These are phyloP conservation scores for Chrysanthemum seticuspe DNA, from an alignment of 129 eudicot genomes.

Conservation along the genomic window DNA sequence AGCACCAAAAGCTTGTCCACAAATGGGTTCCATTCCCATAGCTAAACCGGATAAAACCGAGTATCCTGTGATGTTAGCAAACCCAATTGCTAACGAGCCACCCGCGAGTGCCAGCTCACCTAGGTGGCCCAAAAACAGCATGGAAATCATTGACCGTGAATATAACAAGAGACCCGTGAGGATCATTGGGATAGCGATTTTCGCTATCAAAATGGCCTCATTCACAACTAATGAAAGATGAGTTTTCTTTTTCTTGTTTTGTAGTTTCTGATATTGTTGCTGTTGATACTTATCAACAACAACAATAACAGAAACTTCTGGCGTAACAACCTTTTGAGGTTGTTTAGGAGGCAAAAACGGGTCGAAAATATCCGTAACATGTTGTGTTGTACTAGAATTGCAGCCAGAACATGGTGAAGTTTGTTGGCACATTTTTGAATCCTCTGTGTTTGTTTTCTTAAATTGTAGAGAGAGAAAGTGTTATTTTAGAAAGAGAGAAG, in stretches of 20 bases:
- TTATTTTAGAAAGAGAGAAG: neutral
- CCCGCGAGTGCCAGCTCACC: constrained; percentile 80
- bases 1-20: constrained; percentile 91
- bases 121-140: constrained; percentile 75
- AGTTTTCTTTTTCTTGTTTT: constrained; percentile 20
- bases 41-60: constrained; percentile 84
- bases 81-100: constrained; percentile 79
- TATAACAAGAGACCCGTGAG: constrained; percentile 78
- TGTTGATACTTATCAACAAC: constrained; percentile 25
- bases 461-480: constrained; percentile 11
- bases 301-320: constrained; percentile 26
- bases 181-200: constrained; percentile 82
- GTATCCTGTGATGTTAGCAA: constrained; percentile 90
- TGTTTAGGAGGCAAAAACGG: constrained; percentile 23
- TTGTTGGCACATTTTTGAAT: constrained; percentile 57
- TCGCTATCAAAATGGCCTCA: constrained; percentile 54
- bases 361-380: constrained; percentile 23
- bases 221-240: constrained; percentile 42
- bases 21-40: constrained; percentile 95
- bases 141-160: constrained; percentile 83
- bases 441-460: constrained; percentile 16
- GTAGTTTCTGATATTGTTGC: constrained; percentile 25
- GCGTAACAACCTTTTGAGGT: constrained; percentile 33
- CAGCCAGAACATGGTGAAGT: constrained; percentile 34
- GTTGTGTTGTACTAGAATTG: constrained; percentile 36